Conservation (phyloP, 179 eudicot species). For the Corrigiola litoralis region DNA sequence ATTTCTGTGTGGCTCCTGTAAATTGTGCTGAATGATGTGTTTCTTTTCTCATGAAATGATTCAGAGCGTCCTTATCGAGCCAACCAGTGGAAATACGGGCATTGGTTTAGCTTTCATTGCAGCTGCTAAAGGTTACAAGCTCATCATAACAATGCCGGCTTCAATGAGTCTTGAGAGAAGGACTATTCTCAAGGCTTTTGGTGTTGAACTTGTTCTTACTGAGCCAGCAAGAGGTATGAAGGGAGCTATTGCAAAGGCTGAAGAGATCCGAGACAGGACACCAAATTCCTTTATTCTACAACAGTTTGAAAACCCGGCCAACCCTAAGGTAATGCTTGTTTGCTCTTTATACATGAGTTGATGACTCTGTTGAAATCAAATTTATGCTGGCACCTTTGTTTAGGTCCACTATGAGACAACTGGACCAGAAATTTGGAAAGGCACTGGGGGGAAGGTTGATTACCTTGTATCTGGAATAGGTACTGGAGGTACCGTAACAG, state of each 20-base stretch:
- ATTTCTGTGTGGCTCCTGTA: neutral
- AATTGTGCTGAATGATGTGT: slow-evolving; percentile 1
- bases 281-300: slow-evolving; percentile 78
- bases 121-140: slow-evolving; percentile 89
- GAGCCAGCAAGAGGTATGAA: slow-evolving; percentile 86
- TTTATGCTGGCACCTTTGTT: slow-evolving; percentile 7
- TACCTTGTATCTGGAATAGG: slow-evolving; percentile 87
- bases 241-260: slow-evolving; percentile 81
- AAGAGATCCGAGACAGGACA: slow-evolving; percentile 71
- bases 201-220: slow-evolving; percentile 75
- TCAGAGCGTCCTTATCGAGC: slow-evolving; percentile 83
- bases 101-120: slow-evolving; percentile 87
- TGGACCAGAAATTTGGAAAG: slow-evolving; percentile 94
- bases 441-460: slow-evolving; percentile 75
- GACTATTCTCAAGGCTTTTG: slow-evolving; percentile 76
- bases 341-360: neutral
- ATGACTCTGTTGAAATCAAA: neutral
- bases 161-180: slow-evolving; percentile 87
- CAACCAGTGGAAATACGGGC: slow-evolving; percentile 89
- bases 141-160: slow-evolving; percentile 83
- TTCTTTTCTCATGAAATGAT: neutral
- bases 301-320: slow-evolving; percentile 91
- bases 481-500: slow-evolving; percentile 91
- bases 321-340: slow-evolving; percentile 57
- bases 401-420: slow-evolving; percentile 91